Conservation (phyloP, 177 flowering plant genomes). For the Tripterygium wilfordii region DNA sequence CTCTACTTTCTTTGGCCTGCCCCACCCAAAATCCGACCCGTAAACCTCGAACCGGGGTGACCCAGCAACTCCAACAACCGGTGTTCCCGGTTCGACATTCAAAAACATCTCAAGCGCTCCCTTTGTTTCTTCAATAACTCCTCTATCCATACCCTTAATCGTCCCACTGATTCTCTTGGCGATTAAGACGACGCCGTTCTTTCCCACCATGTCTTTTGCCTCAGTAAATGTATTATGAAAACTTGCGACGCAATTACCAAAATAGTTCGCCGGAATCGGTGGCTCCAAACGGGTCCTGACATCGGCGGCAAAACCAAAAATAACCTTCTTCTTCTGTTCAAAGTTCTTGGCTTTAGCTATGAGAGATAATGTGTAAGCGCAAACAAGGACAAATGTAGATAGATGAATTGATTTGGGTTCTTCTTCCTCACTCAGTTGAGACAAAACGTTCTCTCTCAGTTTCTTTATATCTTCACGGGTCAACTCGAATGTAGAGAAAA, state of each 20-base stretch:
- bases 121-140: neutral
- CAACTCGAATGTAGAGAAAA: neutral
- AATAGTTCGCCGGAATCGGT: too few species aligned
- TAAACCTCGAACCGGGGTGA: slow-evolving; percentile 24
- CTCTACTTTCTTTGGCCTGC: slow-evolving; percentile 24
- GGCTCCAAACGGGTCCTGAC: too few species aligned
- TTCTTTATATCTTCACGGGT: slow-evolving; percentile 2
- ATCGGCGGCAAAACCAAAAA: too few species aligned
- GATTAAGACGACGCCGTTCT: too few species aligned
- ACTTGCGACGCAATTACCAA: too few species aligned
- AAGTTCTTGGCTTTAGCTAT: too few species aligned
- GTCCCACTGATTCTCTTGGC: neutral
- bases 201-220: too few species aligned
- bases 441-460: neutral
- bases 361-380: too few species aligned
- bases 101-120: neutral
- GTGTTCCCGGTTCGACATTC: neutral
- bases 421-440: too few species aligned
- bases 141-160: neutral
- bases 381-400: too few species aligned
- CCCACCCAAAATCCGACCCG: slow-evolving; percentile 38
- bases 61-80: slow-evolving; percentile 33
- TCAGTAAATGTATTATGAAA: too few species aligned
- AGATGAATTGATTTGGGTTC: neutral
- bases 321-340: too few species aligned